These are phyloP conservation scores for Pythium folliculosum DNA, from an alignment of 352 stramenopile genomes.

Conservation along the genomic window DNA sequence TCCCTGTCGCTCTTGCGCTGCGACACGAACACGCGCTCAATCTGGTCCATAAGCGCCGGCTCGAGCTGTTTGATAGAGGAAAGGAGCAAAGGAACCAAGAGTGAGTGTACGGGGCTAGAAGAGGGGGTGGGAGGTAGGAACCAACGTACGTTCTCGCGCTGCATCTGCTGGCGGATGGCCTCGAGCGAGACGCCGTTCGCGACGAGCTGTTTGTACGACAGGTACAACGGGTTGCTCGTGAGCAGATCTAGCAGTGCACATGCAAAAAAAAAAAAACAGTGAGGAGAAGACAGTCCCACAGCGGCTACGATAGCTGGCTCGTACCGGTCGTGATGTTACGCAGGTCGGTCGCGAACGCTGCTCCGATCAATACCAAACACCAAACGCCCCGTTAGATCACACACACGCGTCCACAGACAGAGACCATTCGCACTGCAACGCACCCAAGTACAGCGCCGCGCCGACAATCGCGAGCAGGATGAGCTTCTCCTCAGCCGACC, in stretches of 20 bases:
- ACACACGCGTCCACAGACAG: too few relatives aligned
- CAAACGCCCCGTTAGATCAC: too few relatives aligned
- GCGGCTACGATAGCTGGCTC: background rate
- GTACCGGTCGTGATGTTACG: conserved; percentile 43
- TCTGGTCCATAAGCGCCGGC: conserved; percentile 38
- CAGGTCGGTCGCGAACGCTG: conserved; percentile 55
- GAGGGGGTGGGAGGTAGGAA: background rate
- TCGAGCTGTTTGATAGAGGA: conserved; percentile 28
- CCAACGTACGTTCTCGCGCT: conserved; percentile 58
- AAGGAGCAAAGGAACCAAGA: too few relatives aligned
- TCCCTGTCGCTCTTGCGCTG: conserved; percentile 38
- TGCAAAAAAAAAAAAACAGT: background rate
- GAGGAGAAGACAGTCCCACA: too few relatives aligned
- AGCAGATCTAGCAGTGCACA: conserved; percentile 28
- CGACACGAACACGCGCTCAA: conserved; percentile 51
- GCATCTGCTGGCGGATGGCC: conserved; percentile 68
- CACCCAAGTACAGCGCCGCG: conserved; percentile 52
- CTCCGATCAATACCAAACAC: background rate
- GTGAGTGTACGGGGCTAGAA: background rate
- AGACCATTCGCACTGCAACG: background rate
- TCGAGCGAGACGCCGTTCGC: conserved; percentile 59
- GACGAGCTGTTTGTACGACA: conserved; percentile 66
- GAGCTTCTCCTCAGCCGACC: conserved; percentile 56
- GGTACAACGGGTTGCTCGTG: conserved; percentile 48
- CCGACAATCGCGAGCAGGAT: conserved; percentile 55